Conservation (phyloP, 192 early-diverging fungal species). For the Martensiomyces pterosporus region DNA sequence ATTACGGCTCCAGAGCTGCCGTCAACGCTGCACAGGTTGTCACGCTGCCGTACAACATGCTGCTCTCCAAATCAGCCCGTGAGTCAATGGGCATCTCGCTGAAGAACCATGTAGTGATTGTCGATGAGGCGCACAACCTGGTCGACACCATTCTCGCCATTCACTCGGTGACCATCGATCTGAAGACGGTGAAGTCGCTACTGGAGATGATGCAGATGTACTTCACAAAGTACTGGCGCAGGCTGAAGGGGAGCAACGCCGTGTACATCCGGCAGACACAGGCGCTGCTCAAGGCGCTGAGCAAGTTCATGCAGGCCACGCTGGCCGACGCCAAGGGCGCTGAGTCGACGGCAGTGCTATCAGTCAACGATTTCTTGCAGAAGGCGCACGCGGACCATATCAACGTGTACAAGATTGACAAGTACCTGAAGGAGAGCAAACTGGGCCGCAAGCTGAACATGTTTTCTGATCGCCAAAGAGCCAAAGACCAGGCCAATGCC, state of each 20-base stretch:
- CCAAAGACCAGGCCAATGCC: neutral
- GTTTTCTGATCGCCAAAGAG: conserved; percentile 24
- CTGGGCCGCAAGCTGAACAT: conserved; percentile 56
- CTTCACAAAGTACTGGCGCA: conserved; percentile 60
- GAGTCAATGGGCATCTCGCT: conserved; percentile 71
- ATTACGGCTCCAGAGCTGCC: neutral
- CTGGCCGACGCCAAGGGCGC: neutral
- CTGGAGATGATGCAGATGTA: conserved; percentile 62
- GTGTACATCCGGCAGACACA: conserved; percentile 74
- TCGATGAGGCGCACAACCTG: conserved; percentile 80
- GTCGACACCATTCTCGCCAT: conserved; percentile 70
- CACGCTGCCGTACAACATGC: conserved; percentile 83
- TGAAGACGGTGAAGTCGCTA: conserved; percentile 51
- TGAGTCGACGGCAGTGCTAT: conserved; percentile 28
- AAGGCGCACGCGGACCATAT: conserved; percentile 68
- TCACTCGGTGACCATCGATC: conserved; percentile 59
- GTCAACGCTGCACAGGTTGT: conserved; percentile 55
- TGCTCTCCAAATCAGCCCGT: conserved; percentile 70
- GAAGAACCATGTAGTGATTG: conserved; percentile 70
- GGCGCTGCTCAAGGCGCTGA: conserved; percentile 54
- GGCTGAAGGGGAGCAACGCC: conserved; percentile 68
- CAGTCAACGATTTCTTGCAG: conserved; percentile 69
- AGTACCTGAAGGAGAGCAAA: conserved; percentile 64
- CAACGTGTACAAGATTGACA: conserved; percentile 74
- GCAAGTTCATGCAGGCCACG: conserved; percentile 42